These are phyloP conservation scores for Rhodamnia argentea DNA, from an alignment of 345 rosid species.

Conservation along the genomic window DNA sequence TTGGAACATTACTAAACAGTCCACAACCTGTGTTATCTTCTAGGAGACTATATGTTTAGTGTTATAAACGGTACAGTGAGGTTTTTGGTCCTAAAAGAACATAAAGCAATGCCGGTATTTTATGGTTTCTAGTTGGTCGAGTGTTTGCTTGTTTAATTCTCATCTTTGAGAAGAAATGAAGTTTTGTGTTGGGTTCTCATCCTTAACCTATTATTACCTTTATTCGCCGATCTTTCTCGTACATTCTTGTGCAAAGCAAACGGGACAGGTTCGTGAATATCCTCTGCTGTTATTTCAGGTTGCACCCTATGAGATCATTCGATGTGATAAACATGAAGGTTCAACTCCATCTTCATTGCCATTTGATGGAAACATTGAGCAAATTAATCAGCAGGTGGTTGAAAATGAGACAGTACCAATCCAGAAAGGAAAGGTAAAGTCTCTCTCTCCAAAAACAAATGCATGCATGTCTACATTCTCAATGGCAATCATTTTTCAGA, in stretches of 20 bases:
- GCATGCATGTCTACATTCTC: neutral
- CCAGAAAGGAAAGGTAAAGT: constrained; percentile 45
- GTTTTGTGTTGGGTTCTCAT: neutral
- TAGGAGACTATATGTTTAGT: neutral
- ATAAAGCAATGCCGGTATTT: neutral
- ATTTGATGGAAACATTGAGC: constrained; percentile 34
- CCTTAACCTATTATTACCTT: neutral
- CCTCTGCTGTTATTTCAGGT: constrained; percentile 40
- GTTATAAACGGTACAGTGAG: neutral
- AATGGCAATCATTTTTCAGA: neutral
- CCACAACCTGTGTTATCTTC: neutral
- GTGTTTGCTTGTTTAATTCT: neutral
- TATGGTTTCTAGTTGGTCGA: neutral
- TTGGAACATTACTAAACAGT: neutral
- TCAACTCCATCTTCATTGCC: constrained; percentile 18
- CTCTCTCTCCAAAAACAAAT: neutral
- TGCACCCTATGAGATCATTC: constrained; percentile 64
- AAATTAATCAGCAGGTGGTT: constrained; percentile 27
- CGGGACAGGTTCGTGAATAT: neutral
- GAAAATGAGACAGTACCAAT: constrained; percentile 21
- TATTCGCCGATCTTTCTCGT: neutral
- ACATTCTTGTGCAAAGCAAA: neutral
- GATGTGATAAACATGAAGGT: constrained; percentile 49
- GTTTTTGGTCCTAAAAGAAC: neutral
- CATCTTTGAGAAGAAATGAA: neutral